Conservation (phyloP, 805 yeast genomes). For the Ogataea trehalophila region DNA sequence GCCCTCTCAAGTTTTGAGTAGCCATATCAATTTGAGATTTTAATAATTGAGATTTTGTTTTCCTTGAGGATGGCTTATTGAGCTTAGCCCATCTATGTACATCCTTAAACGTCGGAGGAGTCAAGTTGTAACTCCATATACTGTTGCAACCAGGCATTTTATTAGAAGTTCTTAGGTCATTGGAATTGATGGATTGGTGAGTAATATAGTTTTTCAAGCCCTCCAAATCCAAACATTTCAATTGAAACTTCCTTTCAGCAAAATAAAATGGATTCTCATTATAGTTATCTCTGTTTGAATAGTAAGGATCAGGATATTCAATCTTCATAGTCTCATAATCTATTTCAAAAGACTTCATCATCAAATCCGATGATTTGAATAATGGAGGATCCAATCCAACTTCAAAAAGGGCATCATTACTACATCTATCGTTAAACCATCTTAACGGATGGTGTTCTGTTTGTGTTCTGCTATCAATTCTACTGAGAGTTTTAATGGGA, state of each 20-base stretch:
- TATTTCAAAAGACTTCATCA: constrained; percentile 33
- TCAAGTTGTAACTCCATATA: constrained; percentile 26
- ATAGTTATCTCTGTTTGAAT: constrained; percentile 47
- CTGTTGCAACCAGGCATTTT: neutral
- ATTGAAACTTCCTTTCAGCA: constrained; percentile 59
- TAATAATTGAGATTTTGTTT: constrained; percentile 14
- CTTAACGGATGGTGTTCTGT: neutral
- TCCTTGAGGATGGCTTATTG: constrained; percentile 9
- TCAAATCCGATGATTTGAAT: constrained; percentile 8
- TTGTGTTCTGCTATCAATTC: neutral
- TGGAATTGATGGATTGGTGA: too few species aligned
- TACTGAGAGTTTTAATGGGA: neutral
- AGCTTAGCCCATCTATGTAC: constrained; percentile 34
- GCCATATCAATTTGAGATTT: constrained; percentile 50
- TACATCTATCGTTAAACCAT: neutral
- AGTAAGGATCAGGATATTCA: constrained; percentile 61
- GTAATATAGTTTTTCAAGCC: constrained; percentile 14
- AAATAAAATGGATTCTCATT: constrained; percentile 52
- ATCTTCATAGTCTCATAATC: constrained; percentile 43
- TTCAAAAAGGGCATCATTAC: constrained; percentile 8
- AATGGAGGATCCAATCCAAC: constrained; percentile 16
- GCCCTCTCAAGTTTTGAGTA: constrained; percentile 36
- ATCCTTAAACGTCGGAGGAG: constrained; percentile 44
- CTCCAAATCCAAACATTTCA: constrained; percentile 36
- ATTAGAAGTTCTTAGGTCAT: too few species aligned